Evolutionary conservation across 1,139 yeast genomes (phyloP), one percentile per base, ranked within the genome.

Genomic region (Yamadazyma diospyri): DNA sequence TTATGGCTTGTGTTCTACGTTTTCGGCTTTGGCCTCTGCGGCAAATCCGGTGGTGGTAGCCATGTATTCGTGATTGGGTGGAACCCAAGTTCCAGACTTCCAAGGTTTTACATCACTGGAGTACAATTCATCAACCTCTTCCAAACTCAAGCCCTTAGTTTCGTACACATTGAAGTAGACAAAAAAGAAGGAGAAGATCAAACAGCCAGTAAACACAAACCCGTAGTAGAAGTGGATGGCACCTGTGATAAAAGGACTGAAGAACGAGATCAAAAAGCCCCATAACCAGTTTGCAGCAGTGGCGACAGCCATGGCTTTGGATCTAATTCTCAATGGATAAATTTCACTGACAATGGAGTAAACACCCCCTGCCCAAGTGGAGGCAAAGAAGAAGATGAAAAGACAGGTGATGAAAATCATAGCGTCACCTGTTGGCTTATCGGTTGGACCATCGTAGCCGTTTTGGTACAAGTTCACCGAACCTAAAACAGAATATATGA

Each of bases 351-450:
- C 76, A 43, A 82, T 79, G 33, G 83, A 83, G 72, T 78, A 86
- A 25, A 81, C 81, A 47, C 79, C 75, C 46, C 94, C 89, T 40
- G 88, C 94, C 94, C 94, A 85, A 6, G 94, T 78, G 25, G 82
- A 72, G 13, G 94, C 92, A 54, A 85, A 86, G 62, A 74, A 80
- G 72, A 82, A 81, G 40, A 86, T 83, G 61, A 78, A 86, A 40
- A 81, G 55, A 57, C 92, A 83, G 15, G 88, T 76, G 48, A 85
- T 74, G 49, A 82, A 78, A 56, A 86, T 81, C 84, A 74, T 64
- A 37, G 81, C 83, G 57, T 78, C 64, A 56, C 89, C 89, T 26
- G 83, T 76, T 32, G 78, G 45, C 21, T 50, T 50, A 15, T 42
- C 39, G 28, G 59, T 50, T 23, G 55, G 53, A 15, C 55, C 57